Evolutionary conservation across 176 grass and related monocot species (phyloP).

Genomic region (Zizania latifolia): DNA sequence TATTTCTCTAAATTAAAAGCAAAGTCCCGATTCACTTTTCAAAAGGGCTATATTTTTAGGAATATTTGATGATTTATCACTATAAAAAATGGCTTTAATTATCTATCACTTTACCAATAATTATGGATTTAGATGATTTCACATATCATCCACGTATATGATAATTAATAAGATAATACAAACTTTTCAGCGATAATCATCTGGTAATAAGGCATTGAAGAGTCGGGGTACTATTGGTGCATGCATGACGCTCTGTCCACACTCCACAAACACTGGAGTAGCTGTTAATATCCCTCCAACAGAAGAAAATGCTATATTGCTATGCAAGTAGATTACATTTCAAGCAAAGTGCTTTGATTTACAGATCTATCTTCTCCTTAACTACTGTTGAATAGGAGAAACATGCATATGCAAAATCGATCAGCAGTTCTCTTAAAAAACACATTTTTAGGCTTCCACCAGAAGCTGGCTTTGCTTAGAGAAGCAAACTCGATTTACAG

Average conservation of each 20-base stretch:
- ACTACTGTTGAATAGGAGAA: background rate
- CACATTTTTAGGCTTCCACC: background rate
- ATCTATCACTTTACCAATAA: no score
- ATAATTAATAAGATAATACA: no score
- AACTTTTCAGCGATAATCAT: no score
- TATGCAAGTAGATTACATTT: background rate
- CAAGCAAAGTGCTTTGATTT: conserved; percentile 13
- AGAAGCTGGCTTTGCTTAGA: background rate
- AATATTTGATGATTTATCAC: no score
- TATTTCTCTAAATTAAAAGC: background rate
- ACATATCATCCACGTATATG: no score
- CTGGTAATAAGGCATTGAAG: background rate
- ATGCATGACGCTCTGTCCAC: background rate
- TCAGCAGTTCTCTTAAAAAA: background rate
- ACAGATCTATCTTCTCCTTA: background rate
- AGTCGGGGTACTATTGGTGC: background rate
- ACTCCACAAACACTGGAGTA: no score
- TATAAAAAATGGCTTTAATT: no score
- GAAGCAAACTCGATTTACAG: no score
- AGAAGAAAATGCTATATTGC: background rate
- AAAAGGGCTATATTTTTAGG: background rate
- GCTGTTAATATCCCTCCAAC: background rate
- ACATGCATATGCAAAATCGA: background rate
- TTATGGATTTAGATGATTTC: no score
- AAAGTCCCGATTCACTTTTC: background rate